Conservation (phyloP, 768 basidiomycete species). For the Sporobolomyces pararoseus region DNA sequence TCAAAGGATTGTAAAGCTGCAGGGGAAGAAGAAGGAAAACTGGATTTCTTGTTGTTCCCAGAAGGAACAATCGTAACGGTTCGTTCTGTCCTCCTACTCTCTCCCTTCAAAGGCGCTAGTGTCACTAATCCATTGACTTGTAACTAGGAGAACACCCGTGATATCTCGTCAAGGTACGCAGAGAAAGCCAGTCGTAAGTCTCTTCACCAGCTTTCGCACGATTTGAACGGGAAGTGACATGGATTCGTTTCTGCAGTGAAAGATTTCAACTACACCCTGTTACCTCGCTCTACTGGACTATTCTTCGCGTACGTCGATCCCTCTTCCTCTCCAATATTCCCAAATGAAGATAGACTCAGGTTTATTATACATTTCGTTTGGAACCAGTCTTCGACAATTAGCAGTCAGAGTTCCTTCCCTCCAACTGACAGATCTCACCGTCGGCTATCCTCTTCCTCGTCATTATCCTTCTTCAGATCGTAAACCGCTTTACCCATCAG, state of each 20-base stretch:
- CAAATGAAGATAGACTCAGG: too few relatives aligned
- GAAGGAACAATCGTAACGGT: constrained; percentile 87
- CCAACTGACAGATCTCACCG: constrained; percentile 76
- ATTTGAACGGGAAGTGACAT: too few relatives aligned
- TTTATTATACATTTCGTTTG: too few relatives aligned
- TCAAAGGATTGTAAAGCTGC: constrained; percentile 49
- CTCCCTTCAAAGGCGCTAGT: too few relatives aligned
- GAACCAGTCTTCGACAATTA: constrained; percentile 58
- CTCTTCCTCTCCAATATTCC: neutral
- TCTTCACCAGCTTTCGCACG: neutral
- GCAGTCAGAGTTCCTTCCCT: constrained; percentile 70
- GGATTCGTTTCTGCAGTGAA: constrained; percentile 56
- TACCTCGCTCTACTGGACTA: constrained; percentile 88
- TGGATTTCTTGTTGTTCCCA: constrained; percentile 84
- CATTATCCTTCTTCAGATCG: constrained; percentile 47
- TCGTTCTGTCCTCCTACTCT: too few relatives aligned
- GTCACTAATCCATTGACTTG: neutral
- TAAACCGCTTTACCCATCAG: constrained; percentile 4
- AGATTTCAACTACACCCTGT: constrained; percentile 70
- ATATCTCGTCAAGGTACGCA: constrained; percentile 77
- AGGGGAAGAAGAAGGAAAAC: constrained; percentile 52
- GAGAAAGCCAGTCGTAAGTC: constrained; percentile 77
- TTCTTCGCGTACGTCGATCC: constrained; percentile 63
- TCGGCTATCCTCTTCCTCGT: constrained; percentile 61
- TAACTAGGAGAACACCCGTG: constrained; percentile 64